Evolutionary conservation across 2,329 filamentous ascomycete species (phyloP).

Genomic region (Lecanicillium sp.): DNA sequence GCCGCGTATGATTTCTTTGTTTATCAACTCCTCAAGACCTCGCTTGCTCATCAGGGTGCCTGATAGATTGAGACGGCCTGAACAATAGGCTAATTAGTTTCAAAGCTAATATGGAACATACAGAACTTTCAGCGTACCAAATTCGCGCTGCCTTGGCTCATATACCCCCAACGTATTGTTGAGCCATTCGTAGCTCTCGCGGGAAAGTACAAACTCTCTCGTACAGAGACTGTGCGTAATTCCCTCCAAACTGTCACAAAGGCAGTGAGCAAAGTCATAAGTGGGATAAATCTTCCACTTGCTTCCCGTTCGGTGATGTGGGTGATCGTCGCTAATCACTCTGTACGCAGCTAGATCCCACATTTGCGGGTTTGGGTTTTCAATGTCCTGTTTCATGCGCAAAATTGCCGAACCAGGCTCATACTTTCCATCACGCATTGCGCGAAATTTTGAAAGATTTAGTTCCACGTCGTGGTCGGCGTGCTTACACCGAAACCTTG

Average conservation of each 20-base stretch:
- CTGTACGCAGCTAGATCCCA: conserved; percentile 96
- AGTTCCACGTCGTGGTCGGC: conserved; percentile 65
- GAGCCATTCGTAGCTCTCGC: conserved; percentile 85
- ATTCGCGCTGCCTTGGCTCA: conserved; percentile 90
- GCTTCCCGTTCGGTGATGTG: conserved; percentile 67
- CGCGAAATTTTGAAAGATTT: conserved; percentile 74
- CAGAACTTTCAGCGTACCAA: conserved; percentile 25
- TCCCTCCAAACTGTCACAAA: conserved; percentile 84
- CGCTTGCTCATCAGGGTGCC: conserved; percentile 85
- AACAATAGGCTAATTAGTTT: background rate
- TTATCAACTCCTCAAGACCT: conserved; percentile 70
- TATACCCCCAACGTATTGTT: conserved; percentile 76
- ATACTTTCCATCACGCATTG: conserved; percentile 88
- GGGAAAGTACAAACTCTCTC: conserved; percentile 77
- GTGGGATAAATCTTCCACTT: conserved; percentile 11
- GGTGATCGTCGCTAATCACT: conserved; percentile 54
- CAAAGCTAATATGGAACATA: background rate
- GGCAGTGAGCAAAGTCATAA: conserved; percentile 85
- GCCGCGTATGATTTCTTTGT: conserved; percentile 64
- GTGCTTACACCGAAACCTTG: conserved; percentile 72
- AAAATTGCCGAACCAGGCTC: conserved; percentile 74
- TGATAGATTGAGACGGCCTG: conserved; percentile 52
- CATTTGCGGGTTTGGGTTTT: conserved; percentile 83
- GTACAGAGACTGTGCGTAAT: conserved; percentile 93
- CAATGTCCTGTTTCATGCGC: conserved; percentile 86